Evolutionary conservation across 306 rosid species (phyloP).

Genomic region (Lathyrus tuberosus): DNA sequence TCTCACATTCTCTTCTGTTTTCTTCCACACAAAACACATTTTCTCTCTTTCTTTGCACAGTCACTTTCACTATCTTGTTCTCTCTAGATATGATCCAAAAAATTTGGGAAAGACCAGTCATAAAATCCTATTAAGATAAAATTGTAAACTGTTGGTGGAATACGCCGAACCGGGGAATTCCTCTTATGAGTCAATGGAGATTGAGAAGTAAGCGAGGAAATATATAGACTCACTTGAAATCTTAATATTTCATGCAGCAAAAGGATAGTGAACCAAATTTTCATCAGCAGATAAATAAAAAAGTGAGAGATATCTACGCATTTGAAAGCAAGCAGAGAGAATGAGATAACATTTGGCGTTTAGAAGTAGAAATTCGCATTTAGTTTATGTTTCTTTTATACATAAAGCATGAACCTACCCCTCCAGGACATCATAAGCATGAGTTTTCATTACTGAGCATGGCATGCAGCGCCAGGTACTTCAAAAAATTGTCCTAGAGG

Average conservation of each 20-base stretch:
- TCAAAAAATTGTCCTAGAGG: conserved; percentile 49
- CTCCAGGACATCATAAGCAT: conserved; percentile 39
- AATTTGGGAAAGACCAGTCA: too few species aligned
- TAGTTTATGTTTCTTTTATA: conserved; percentile 23
- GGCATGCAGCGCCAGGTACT: conserved; percentile 51
- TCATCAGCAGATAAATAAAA: conserved; percentile 6
- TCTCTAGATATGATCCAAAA: too few species aligned
- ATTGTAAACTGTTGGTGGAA: too few species aligned
- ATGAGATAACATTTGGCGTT: conserved; percentile 22
- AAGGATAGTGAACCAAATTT: conserved; percentile 6
- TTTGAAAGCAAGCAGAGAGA: conserved; percentile 21
- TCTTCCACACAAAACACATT: too few species aligned
- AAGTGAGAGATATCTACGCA: conserved; percentile 19
- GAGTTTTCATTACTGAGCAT: conserved; percentile 30
- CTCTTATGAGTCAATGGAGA: too few species aligned
- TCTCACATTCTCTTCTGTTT: too few species aligned
- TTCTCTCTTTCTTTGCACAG: too few species aligned
- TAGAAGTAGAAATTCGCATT: conserved; percentile 37
- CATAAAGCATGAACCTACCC: conserved; percentile 38
- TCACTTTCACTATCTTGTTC: too few species aligned
- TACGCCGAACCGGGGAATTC: too few species aligned
- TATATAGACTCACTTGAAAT: not conserved
- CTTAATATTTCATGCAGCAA: not conserved
- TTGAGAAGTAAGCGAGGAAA: too few species aligned
- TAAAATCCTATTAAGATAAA: too few species aligned